Base-by-base conservation (phyloP, 495 filamentous ascomycete genomes). In the Bryoglossum gracile region DNA sequence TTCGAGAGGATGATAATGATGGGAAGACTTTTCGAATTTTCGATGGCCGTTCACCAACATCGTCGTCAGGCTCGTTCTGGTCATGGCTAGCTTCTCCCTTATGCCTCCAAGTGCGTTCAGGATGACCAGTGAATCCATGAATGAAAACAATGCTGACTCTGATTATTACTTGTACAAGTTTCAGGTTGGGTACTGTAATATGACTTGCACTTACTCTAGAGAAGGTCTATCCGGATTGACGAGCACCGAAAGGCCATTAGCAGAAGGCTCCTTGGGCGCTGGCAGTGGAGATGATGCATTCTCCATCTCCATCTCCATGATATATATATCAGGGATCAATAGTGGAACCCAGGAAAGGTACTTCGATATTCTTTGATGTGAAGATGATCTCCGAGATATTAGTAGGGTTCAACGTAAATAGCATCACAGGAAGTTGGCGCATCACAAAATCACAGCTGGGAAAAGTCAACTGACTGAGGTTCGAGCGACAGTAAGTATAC, bases 81-180 rank as follows among this genome's bases (percentile, higher is more conserved):
- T 23, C 5, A 1, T 25, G 11, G 17, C 13, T 21, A 48, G 38
- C 8, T 3, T 30, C 48, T 36, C 28, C 16, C 19, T 50, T 50
- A 2, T 43, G 38, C 24, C 39, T 54, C 63, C 62, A 66, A 16
- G 63, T 63, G 0, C 39, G 54, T 13, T 58, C 38, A 8, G 48
- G 54, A 42, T 63, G 43, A 11, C 62, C 63, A 1, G 52, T 61
- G 33, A 66, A 52, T 2, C 63, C 63, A 43, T 66, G 63, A 43
- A 66, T 40, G 44, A 66, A 66, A 38, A 59, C 53, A 18, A 66
- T 63, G 41, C 61, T 61, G 14, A 2, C 42, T 49, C 28, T 6
- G 28, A 32, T 32, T 32, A n/a, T n/a, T n/a, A n/a, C n/a, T n/a
- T n/a, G n/a, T n/a, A n/a, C 13, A 32, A 13, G 18, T 19, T 14